These are phyloP conservation scores for Arachnomyces sp. DNA, from an alignment of 2,329 filamentous ascomycete species.

Conservation along the genomic window DNA sequence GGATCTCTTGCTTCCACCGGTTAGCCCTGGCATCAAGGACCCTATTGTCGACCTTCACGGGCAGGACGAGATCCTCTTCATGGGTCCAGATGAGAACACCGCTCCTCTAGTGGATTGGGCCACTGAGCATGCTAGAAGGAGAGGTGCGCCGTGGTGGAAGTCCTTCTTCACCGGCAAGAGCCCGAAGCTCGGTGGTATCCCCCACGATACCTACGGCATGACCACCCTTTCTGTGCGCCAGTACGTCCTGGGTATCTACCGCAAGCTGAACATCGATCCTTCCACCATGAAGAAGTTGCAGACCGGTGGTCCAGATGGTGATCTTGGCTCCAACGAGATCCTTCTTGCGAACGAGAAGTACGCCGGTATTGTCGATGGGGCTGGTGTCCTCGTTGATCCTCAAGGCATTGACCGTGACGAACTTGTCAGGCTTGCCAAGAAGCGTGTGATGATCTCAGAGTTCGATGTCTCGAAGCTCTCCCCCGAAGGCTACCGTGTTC, in stretches of 20 bases:
- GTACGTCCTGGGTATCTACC: slow-evolving; percentile 93
- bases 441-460: slow-evolving; percentile 78
- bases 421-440: slow-evolving; percentile 73
- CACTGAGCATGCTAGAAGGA: slow-evolving; percentile 80
- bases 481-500: slow-evolving; percentile 75
- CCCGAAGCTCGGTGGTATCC: slow-evolving; percentile 89
- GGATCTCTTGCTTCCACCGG: slow-evolving; percentile 80
- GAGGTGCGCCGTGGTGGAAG: slow-evolving; percentile 98
- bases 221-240: slow-evolving; percentile 93
- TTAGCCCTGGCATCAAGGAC: slow-evolving; percentile 96
- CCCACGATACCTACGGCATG: slow-evolving; percentile 95
- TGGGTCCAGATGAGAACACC: slow-evolving; percentile 98
- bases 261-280: slow-evolving; percentile 85
- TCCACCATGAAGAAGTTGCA: slow-evolving; percentile 85
- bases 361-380: slow-evolving; percentile 88
- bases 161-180: slow-evolving; percentile 99
- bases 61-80: slow-evolving; percentile 93
- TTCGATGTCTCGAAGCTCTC: slow-evolving; percentile 84
- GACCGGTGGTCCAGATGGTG: slow-evolving; percentile 92
- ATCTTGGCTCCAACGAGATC: slow-evolving; percentile 96
- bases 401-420: slow-evolving; percentile 80
- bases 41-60: slow-evolving; percentile 92
- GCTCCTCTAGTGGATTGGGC: slow-evolving; percentile 97
- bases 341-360: slow-evolving; percentile 94
- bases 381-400: slow-evolving; percentile 88